Percentiles rank a stretch among this genome's conserved stretches.
phyloP scores from a whole-genome alignment of 164 flowering plant genomes.

The Vitis labrusca region DNA sequence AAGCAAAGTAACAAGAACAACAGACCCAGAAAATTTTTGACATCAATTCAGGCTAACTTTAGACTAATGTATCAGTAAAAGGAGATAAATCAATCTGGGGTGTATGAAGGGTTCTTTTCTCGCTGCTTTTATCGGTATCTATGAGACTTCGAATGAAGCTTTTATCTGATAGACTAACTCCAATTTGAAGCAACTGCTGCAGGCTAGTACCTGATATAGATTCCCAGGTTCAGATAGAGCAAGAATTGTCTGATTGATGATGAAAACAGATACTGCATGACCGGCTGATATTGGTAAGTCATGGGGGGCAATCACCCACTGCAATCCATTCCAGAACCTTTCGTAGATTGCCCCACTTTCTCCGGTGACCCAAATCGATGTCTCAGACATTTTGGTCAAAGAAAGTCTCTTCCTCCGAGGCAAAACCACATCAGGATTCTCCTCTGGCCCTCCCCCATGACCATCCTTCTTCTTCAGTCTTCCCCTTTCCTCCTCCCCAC shows the following conservation, averaged over 20 bases:
- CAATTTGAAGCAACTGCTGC: background rate
- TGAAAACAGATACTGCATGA: slow-evolving; percentile 52
- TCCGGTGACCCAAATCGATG: slow-evolving; percentile 80
- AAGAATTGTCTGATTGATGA: slow-evolving; percentile 70
- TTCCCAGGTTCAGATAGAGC: slow-evolving; percentile 65
- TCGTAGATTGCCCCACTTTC: slow-evolving; percentile 83
- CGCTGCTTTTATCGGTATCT: no score
- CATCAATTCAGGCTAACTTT: no score
- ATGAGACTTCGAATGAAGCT: no score
- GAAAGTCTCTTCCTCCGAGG: slow-evolving; percentile 63
- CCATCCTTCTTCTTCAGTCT: slow-evolving; percentile 14
- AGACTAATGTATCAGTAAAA: no score
- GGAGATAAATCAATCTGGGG: no score
- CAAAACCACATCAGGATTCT: slow-evolving; percentile 27
- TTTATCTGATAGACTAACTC: background rate
- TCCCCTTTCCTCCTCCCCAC: slow-evolving; percentile 12
- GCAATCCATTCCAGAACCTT: slow-evolving; percentile 92
- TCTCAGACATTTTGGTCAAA: slow-evolving; percentile 63
- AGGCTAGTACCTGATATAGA: slow-evolving; percentile 63
- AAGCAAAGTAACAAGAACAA: no score
- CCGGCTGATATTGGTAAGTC: slow-evolving; percentile 62
- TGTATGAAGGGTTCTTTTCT: no score
- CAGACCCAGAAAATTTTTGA: no score
- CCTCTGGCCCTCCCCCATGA: slow-evolving; percentile 14
- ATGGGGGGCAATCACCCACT: slow-evolving; percentile 89